These are phyloP conservation scores for Fusarium buharicum DNA, from an alignment of 2,329 filamentous ascomycete genomes.

Conservation along the genomic window DNA sequence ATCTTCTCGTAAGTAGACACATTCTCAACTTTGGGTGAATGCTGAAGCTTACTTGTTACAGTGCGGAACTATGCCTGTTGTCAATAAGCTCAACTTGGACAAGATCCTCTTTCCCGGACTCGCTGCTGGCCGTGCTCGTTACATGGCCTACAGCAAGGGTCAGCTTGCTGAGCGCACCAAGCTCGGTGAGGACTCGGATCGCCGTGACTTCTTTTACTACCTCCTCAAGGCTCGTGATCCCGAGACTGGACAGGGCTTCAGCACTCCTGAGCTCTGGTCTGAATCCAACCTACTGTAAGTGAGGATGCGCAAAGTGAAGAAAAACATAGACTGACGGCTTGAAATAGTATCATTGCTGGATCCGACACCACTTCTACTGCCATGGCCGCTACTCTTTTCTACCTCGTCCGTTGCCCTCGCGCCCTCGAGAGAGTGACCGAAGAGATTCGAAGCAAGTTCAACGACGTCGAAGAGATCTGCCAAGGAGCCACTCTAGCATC, in stretches of 20 bases:
- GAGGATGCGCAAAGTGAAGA: not conserved
- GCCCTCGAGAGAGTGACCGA: slow-evolving; percentile 59
- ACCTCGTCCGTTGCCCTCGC: slow-evolving; percentile 64
- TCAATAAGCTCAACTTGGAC: slow-evolving; percentile 73
- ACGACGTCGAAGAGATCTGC: slow-evolving; percentile 63
- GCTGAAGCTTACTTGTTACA: slow-evolving; percentile 47
- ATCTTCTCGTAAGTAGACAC: slow-evolving; percentile 68
- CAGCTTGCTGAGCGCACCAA: slow-evolving; percentile 75
- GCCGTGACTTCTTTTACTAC: slow-evolving; percentile 81
- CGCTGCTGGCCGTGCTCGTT: slow-evolving; percentile 72
- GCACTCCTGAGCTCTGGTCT: slow-evolving; percentile 73
- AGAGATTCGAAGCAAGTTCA: slow-evolving; percentile 65
- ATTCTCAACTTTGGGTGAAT: not conserved
- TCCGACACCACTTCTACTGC: slow-evolving; percentile 78
- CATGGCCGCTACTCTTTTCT: slow-evolving; percentile 71
- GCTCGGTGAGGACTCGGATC: slow-evolving; percentile 71
- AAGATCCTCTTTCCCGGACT: slow-evolving; percentile 74
- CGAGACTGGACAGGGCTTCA: slow-evolving; percentile 74
- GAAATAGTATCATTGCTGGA: slow-evolving; percentile 72
- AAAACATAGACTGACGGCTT: slow-evolving; percentile 7
- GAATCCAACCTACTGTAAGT: slow-evolving; percentile 74
- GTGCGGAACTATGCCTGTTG: slow-evolving; percentile 77
- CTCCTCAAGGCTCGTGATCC: slow-evolving; percentile 77
- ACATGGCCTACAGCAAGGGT: slow-evolving; percentile 75
- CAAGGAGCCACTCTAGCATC: slow-evolving; percentile 61